Conservation (phyloP, 169 alveolate species). For the Hepatocystis sp. region DNA sequence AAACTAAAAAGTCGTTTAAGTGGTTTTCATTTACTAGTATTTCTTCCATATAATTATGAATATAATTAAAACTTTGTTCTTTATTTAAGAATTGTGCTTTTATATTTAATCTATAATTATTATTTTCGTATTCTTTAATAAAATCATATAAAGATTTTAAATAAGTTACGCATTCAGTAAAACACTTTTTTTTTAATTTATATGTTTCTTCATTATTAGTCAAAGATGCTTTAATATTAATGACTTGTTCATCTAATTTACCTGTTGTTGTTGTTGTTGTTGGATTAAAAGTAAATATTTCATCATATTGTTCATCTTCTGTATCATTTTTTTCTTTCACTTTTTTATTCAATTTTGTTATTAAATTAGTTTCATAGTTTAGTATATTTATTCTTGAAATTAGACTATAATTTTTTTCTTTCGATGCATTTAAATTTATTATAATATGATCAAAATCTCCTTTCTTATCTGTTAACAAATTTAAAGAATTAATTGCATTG, state of each 20-base stretch:
- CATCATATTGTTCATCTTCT: constrained; percentile 45
- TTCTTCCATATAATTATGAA: constrained; percentile 66
- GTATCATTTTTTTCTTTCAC: constrained; percentile 64
- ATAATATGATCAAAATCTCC: constrained; percentile 74
- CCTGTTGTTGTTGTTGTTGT: constrained; percentile 32
- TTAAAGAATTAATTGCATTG: constrained; percentile 70
- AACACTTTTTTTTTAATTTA: constrained; percentile 68
- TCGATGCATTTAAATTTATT: constrained; percentile 69
- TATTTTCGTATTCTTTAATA: constrained; percentile 64
- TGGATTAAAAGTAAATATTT: constrained; percentile 43
- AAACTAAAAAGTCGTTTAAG: constrained; percentile 58
- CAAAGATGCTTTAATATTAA: constrained; percentile 37
- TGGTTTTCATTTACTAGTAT: constrained; percentile 61
- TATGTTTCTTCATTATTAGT: constrained; percentile 56
- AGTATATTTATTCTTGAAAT: constrained; percentile 64
- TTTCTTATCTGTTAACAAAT: constrained; percentile 38
- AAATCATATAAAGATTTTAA: constrained; percentile 51
- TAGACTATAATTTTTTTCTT: constrained; percentile 71
- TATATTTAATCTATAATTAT: constrained; percentile 57
- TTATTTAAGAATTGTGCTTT: constrained; percentile 62
- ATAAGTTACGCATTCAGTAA: constrained; percentile 44
- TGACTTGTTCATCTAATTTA: constrained; percentile 62
- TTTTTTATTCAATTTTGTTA: constrained; percentile 60
- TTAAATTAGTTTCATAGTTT: constrained; percentile 65
- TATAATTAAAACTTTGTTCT: constrained; percentile 65